Evolutionary conservation across 2,329 filamentous ascomycete species (phyloP).

Genomic region (Aschersonia sp.): DNA sequence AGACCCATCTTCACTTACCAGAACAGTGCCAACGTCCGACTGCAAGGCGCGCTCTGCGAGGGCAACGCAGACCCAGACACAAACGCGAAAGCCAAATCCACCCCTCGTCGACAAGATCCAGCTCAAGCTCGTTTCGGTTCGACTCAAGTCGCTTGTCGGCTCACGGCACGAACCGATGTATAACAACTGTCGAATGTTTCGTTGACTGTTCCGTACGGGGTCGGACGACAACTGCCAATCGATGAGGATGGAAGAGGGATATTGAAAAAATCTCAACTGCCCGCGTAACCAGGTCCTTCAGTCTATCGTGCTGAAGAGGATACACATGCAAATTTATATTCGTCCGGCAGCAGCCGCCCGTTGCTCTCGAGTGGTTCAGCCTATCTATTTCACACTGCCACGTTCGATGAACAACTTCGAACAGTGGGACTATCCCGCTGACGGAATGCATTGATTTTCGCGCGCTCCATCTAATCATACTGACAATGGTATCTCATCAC

Average conservation of each 20-base stretch:
- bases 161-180: background rate
- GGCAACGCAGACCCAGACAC: background rate
- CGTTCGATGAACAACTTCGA: background rate
- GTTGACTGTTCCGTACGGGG: background rate
- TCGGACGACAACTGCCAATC: background rate
- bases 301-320: slow-evolving; percentile 10
- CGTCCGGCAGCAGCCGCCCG: slow-evolving; percentile 10
- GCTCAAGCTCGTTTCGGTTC: background rate
- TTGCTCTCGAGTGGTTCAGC: slow-evolving; percentile 11
- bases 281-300: slow-evolving; percentile 6
- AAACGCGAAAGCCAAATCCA: background rate
- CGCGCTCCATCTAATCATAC: background rate
- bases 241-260: background rate
- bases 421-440: slow-evolving; percentile 14
- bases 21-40: too few relatives aligned
- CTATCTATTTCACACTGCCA: slow-evolving; percentile 6
- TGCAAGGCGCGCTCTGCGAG: too few relatives aligned
- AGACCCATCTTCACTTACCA: slow-evolving; percentile 1
- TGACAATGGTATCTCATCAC: background rate
- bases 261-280: background rate
- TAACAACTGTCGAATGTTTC: background rate
- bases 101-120: background rate
- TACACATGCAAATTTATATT: slow-evolving; percentile 25
- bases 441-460: too few relatives aligned
- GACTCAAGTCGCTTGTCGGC: background rate